Evolutionary conservation across 2,329 filamentous ascomycete genomes (phyloP), one percentile per base, ranked within the genome.

Genomic region (Dendryphion nanum): DNA sequence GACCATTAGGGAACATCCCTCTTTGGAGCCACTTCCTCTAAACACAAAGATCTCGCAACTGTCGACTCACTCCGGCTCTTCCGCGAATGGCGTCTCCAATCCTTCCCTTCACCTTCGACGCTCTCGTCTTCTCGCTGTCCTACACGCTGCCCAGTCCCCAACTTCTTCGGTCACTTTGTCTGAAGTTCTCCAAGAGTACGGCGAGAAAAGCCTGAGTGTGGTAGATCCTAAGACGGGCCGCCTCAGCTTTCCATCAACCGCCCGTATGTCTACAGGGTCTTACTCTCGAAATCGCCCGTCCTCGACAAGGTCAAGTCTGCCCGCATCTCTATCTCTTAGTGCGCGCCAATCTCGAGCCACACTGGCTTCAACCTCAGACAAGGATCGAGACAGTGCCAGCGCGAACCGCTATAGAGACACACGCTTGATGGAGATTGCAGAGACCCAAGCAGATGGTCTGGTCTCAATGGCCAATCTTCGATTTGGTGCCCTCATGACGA

Each of bases 401-500:
- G 42, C 48, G 6, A 58, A 50, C 16, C 55, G 59, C 17, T 63
- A 62, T 33, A 77, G 81, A 46, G 79, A 76, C 42, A 81, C 82
- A 2, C 80, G 82, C 2, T 66, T 84, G 15, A 78, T 67, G 41
- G 63, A 68, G 21, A 54, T 62, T 35, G 62, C 65, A 2, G 64
- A 69, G 40, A 55, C 48, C 5, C 57, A 71, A 41, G 53, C 57
- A 2, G 59, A 63, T 30, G 66, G 64, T 1, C 47, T 68, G 13
- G 56, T 61, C 4, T 65, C 81, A 0, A 83, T 85, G 59, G 84
- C 89, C 44, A 89, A 89, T 55, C 75, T 93, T 16, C 77, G 87
- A 2, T 82, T 89, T 13, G 86, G 84, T 4, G 89, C 86, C 2
- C 82, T 93, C 72, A 89, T 87, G 43, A 87, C 89, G 17, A 89